phyloP scores from a whole-genome alignment of 345 rosid species.

The Noccaea bulbosa region DNA sequence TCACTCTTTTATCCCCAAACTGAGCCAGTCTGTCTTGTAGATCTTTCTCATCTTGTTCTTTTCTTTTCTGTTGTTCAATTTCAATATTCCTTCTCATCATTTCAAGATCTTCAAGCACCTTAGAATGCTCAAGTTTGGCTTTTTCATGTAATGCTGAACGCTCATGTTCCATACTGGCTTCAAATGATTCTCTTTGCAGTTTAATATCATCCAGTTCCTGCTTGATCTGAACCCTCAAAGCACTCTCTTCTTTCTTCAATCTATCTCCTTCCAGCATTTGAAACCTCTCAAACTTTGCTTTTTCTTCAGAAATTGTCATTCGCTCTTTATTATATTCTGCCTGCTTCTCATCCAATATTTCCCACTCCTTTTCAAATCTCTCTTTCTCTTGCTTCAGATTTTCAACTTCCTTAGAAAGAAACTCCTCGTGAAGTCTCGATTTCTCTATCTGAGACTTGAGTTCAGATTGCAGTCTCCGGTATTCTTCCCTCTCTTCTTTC shows the following conservation, averaged over 20 bases:
- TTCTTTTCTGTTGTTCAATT: slow-evolving; percentile 47
- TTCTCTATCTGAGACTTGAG: slow-evolving; percentile 70
- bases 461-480: slow-evolving; percentile 63
- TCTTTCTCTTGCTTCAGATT: slow-evolving; percentile 73
- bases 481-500: slow-evolving; percentile 70
- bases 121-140: slow-evolving; percentile 54
- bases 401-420: slow-evolving; percentile 65
- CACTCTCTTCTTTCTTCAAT: slow-evolving; percentile 62
- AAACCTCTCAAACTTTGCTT: slow-evolving; percentile 53
- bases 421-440: slow-evolving; percentile 62
- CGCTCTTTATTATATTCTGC: slow-evolving; percentile 51
- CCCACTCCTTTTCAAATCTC: slow-evolving; percentile 83
- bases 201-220: slow-evolving; percentile 61
- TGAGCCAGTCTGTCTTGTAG: slow-evolving; percentile 49
- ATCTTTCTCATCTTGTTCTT: slow-evolving; percentile 68
- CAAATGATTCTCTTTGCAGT: slow-evolving; percentile 72
- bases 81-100: slow-evolving; percentile 56
- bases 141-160: slow-evolving; percentile 57
- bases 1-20: slow-evolving; percentile 57
- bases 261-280: slow-evolving; percentile 56
- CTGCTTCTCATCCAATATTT: slow-evolving; percentile 75
- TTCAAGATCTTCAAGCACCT: slow-evolving; percentile 66
- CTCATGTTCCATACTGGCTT: slow-evolving; percentile 65
- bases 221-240: slow-evolving; percentile 49
- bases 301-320: slow-evolving; percentile 54